Base-by-base conservation (phyloP, 2,329 filamentous ascomycete species). In the Cordyceps cateniannulata region DNA sequence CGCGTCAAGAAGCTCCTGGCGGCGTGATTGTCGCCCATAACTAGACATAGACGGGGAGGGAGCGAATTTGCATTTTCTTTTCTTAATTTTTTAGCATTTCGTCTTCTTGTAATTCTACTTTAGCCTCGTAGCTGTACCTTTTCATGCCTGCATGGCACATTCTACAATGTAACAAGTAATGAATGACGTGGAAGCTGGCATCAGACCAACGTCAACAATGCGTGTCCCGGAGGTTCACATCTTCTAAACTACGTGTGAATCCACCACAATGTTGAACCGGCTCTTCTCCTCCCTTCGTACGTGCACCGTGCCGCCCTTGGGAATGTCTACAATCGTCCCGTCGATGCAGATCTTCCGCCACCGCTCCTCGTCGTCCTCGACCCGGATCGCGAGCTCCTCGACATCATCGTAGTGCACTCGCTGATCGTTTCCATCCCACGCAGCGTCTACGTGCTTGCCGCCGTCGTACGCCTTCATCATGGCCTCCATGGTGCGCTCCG, bases 281-380 rank as follows among this genome's bases (percentile, higher is more conserved):
- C 68, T 65, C 9, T 72, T 69, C 25, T 82, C 78, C 68, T 76
- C 82, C 63, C 72, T 73, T 0, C 38, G 48, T 40, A 96, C 81
- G 62, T 85, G 82, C 72, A 96, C 83, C 79, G 84, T 87, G 0
- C 92, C 92, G 2, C 82, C 85, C 56, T 79, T 72, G 22, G 89
- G 87, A 1, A 96, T 76, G 62, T 84, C 81, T 3, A 97, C 84
- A 67, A 96, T 96, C 58, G 88, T 91, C 3, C 93, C 93, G 72
- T 98, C 93, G n/a, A 98, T 80, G 71, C 93, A 98, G 16, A 96
- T 83, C 69, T 93, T 85, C 63, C 93, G 81, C 92, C 92, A 97
- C 57, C 85, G 78, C 50, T 77, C 78, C n/a, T 91, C 85, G 18
- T 83, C 77, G 68, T 95, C 90, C 1, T 77, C 64, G 40, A 91